Base-by-base conservation (phyloP, 2,329 filamentous ascomycete genomes). In the Alternaria atra region DNA sequence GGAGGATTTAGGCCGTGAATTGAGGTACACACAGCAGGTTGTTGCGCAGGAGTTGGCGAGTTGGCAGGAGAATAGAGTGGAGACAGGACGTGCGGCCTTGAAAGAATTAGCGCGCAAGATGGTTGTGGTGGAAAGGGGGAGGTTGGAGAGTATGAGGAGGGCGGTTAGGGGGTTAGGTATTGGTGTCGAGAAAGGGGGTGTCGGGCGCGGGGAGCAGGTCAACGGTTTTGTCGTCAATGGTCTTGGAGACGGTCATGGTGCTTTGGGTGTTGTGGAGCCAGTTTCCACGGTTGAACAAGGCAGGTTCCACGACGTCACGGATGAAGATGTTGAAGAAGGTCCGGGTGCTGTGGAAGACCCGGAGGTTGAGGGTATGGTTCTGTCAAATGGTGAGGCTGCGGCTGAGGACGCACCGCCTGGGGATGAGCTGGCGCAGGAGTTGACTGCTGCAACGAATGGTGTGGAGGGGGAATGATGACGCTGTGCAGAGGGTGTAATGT, bases 11-110 rank as follows among this genome's bases (percentile, higher is more conserved):
- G 90, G 90, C 0, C 88, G 88, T 52, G 95, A 99, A 79, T 82
- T 99, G 56, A 84, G 93, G 51, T 97, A 95, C 78, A 97, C 94
- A 48, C 94, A 97, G 80, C 92, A 96, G 78, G 93, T 94, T 13
- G 94, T 98, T 25, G 94, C 96, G 6, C 86, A 89, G 2, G 95
- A 99, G 80, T 79, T 99, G 57, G 95, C 95, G 0, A 93, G 92
- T 15, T 99, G 95, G 93, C 94, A 97, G 73, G 93, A 96, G 40
- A 87, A 93, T 81, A 89, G 97, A 73, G 92, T 93, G 67, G 88
- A 87, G 71, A 88, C 92, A 80, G 93, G 91, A 1, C 84, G 89
- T 62, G 86, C 86, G 60, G 91, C 92, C 29, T 86, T 97, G 63
- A 87, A 85, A 66, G 89, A 93, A 47, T 87, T 97, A 69, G 94